Conservation (phyloP, 306 rosid species). For the Hippophae tibetana region DNA sequence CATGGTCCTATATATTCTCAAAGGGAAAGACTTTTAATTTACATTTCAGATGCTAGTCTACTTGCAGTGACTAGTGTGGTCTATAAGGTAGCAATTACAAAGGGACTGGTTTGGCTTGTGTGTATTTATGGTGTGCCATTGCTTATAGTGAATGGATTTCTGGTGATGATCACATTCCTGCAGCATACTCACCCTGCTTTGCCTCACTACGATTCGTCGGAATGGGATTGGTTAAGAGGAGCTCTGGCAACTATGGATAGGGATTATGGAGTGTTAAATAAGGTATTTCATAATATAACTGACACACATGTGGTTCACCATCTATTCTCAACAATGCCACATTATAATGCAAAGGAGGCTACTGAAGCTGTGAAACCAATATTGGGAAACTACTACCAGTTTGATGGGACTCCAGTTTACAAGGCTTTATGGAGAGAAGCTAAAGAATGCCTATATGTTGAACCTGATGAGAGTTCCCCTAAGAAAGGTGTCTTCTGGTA, state of each 20-base stretch:
- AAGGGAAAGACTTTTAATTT: conserved; percentile 37
- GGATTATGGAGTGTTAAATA: conserved; percentile 52
- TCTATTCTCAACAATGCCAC: conserved; percentile 67
- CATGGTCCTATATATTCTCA: conserved; percentile 50
- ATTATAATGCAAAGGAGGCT: conserved; percentile 71
- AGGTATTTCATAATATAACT: conserved; percentile 62
- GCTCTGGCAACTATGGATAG: conserved; percentile 65
- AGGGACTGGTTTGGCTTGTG: conserved; percentile 41
- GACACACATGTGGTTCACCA: conserved; percentile 70
- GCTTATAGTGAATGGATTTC: conserved; percentile 46
- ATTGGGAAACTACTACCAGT: conserved; percentile 41
- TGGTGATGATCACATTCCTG: conserved; percentile 56
- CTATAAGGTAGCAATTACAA: conserved; percentile 19
- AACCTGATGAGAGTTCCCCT: conserved; percentile 33
- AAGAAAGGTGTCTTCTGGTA: conserved; percentile 68
- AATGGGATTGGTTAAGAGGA: conserved; percentile 85
- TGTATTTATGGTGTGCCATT: conserved; percentile 47
- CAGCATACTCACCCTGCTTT: conserved; percentile 64
- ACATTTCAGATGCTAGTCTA: conserved; percentile 36
- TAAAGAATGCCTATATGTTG: conserved; percentile 65
- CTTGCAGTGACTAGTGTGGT: conserved; percentile 23
- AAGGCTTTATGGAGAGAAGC: conserved; percentile 85
- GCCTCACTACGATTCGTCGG: conserved; percentile 62
- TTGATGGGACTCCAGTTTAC: conserved; percentile 56
- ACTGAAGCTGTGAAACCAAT: conserved; percentile 49